Evolutionary conservation across 306 rosid species (phyloP).

Genomic region (Quillaja saponaria): DNA sequence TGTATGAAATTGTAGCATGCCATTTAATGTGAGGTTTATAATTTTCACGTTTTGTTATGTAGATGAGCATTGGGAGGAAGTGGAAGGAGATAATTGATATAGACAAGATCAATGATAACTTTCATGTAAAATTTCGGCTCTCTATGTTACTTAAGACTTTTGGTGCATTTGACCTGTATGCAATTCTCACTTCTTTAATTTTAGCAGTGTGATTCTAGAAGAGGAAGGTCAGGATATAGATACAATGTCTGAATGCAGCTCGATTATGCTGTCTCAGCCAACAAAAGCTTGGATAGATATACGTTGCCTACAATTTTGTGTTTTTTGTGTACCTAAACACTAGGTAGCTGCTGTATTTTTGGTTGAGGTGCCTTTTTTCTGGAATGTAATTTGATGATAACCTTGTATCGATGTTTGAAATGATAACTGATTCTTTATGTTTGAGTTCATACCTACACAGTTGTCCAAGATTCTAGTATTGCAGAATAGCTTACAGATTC

Average conservation of each 20-base stretch:
- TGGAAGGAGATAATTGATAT: slow-evolving; percentile 91
- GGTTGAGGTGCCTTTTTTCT: slow-evolving; percentile 8
- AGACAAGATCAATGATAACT: slow-evolving; percentile 72
- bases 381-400: neutral
- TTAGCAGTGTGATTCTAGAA: slow-evolving; percentile 81
- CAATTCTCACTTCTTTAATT: slow-evolving; percentile 33
- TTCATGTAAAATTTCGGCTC: slow-evolving; percentile 59
- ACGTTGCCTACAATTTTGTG: slow-evolving; percentile 15
- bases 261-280: slow-evolving; percentile 24
- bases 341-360: neutral
- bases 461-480: neutral
- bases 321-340: neutral
- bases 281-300: neutral
- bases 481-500: too few relatives aligned
- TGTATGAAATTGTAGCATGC: too few relatives aligned
- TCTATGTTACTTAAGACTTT: neutral
- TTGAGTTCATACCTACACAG: neutral
- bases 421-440: too few relatives aligned
- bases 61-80: slow-evolving; percentile 95
- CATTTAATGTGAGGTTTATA: too few relatives aligned
- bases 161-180: neutral
- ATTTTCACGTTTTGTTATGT: slow-evolving; percentile 30
- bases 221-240: slow-evolving; percentile 64
- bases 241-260: slow-evolving; percentile 52
- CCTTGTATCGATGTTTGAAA: neutral